Percentiles rank a stretch among this genome's conserved stretches.
These are phyloP conservation scores for Xylaria sp. DNA, from an alignment of 2,329 filamentous ascomycete genomes.

Conservation along the genomic window DNA sequence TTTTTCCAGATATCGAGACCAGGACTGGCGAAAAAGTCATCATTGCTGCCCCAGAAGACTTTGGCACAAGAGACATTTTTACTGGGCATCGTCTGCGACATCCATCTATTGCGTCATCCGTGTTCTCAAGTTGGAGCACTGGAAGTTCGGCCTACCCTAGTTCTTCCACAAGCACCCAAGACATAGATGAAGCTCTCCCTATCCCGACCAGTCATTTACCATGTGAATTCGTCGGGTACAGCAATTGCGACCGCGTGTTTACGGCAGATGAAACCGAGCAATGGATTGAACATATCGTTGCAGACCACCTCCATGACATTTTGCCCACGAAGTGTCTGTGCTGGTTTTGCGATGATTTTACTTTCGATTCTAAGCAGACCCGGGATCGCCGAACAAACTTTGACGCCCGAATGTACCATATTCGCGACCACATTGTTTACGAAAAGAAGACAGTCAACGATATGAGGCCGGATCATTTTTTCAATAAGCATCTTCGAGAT, in stretches of 20 bases:
- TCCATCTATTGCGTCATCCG: neutral
- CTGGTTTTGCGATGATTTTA: constrained; percentile 22
- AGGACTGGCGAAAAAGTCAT: neutral
- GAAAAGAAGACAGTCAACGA: neutral
- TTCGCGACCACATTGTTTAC: neutral
- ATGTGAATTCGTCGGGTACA: constrained; percentile 7
- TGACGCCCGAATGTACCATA: constrained; percentile 18
- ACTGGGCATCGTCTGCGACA: neutral
- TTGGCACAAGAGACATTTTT: too few relatives aligned
- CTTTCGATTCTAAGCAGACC: neutral
- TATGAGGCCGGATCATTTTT: constrained; percentile 4
- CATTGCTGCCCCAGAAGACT: too few relatives aligned
- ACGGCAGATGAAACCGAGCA: neutral
- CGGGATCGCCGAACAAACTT: neutral
- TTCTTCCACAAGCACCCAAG: too few relatives aligned
- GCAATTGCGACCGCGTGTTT: neutral
- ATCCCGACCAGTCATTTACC: neutral
- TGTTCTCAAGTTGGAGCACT: too few relatives aligned
- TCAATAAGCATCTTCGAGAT: neutral
- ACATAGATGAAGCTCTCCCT: too few relatives aligned
- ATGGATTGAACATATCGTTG: constrained; percentile 16
- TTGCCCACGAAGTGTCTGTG: neutral
- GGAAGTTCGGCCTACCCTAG: too few relatives aligned
- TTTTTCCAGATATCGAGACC: constrained; percentile 18
- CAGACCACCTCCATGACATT: neutral